Percentiles rank a stretch among this genome's conserved stretches.
phyloP scores from a whole-genome alignment of 768 basidiomycete species.

The Dendrothele bispora region DNA sequence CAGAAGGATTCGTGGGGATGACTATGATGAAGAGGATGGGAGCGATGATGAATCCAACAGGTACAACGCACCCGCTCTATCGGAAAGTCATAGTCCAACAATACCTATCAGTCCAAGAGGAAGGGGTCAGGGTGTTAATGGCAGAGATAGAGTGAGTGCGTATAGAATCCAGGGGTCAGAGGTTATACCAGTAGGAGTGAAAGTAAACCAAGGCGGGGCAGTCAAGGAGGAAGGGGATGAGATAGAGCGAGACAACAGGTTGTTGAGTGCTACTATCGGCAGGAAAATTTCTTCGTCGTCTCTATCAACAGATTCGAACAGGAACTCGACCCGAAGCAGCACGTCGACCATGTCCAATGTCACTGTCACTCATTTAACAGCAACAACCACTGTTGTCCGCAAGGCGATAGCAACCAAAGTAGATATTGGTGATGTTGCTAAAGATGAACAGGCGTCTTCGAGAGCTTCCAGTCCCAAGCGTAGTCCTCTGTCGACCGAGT shows the following conservation, averaged over 20 bases:
- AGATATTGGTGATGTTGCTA: constrained; percentile 32
- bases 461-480: too few relatives aligned
- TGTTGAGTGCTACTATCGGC: constrained; percentile 14
- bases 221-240: constrained; percentile 7
- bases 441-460: constrained; percentile 2
- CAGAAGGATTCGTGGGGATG: constrained; percentile 14
- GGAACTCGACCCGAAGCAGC: constrained; percentile 46
- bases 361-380: constrained; percentile 37
- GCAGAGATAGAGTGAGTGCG: neutral
- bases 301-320: constrained; percentile 15
- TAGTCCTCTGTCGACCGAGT: too few relatives aligned
- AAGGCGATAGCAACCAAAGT: constrained; percentile 47
- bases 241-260: constrained; percentile 16
- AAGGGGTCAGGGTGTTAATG: neutral
- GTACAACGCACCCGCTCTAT: constrained; percentile 21
- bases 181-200: too few relatives aligned
- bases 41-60: neutral
- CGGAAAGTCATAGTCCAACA: constrained; percentile 26
- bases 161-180: neutral
- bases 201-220: too few relatives aligned
- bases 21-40: constrained; percentile 18
- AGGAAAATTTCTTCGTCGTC: constrained; percentile 15
- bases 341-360: constrained; percentile 43
- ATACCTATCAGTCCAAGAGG: constrained; percentile 19
- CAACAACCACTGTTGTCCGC: constrained; percentile 41